Conservation (phyloP, 202 grass and related monocot genomes). For the Carex sylvatica region DNA sequence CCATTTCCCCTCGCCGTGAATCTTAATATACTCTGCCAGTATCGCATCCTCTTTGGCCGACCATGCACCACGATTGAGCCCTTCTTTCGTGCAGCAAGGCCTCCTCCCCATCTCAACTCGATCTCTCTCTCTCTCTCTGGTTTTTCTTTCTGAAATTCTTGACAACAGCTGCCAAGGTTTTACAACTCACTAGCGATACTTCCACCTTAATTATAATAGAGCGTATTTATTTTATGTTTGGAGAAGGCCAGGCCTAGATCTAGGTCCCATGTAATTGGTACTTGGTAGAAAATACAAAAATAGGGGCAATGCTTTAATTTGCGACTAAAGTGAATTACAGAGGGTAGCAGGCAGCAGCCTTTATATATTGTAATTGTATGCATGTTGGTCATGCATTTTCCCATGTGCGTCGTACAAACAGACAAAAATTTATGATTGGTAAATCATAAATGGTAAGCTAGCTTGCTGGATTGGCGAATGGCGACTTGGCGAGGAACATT, state of each 20-base stretch:
- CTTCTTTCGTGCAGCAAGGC: conserved; percentile 43
- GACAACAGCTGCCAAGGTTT: background rate
- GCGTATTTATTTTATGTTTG: conserved; percentile 5
- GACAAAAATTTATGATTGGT: background rate
- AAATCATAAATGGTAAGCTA: background rate
- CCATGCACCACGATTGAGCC: conserved; percentile 55
- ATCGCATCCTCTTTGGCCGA: conserved; percentile 49
- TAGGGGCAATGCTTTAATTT: background rate
- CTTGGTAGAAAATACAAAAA: background rate
- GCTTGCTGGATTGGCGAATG: no score
- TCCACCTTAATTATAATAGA: background rate
- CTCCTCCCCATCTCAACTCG: conserved; percentile 42
- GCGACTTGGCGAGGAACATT: no score
- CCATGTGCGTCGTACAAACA: conserved; percentile 9
- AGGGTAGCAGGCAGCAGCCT: background rate
- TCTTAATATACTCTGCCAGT: conserved; percentile 41
- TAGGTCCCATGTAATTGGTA: background rate
- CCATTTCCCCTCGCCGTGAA: conserved; percentile 58
- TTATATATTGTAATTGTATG: conserved; percentile 1
- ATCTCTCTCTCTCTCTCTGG: background rate
- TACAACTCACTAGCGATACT: background rate
- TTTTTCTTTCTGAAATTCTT: background rate
- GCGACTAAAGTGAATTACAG: background rate
- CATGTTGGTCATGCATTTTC: conserved; percentile 1
- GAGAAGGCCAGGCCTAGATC: background rate